These are phyloP conservation scores for Macadamia tetraphylla DNA, from an alignment of 164 flowering plant species.

Conservation along the genomic window DNA sequence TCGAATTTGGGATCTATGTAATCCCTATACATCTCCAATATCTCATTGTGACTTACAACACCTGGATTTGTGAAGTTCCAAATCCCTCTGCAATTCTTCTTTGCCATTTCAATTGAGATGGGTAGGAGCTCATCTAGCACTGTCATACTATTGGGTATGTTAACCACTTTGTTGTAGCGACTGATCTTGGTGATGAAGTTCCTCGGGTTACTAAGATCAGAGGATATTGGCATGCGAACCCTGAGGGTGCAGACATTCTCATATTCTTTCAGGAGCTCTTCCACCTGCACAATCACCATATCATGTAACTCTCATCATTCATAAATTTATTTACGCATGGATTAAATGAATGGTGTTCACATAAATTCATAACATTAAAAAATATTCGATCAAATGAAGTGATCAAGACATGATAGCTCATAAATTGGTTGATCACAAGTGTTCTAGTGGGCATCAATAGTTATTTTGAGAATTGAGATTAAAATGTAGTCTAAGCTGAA, in stretches of 20 bases:
- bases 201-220: constrained; percentile 23
- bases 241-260: constrained; percentile 30
- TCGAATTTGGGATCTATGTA: constrained; percentile 24
- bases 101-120: constrained; percentile 28
- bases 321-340: not conserved
- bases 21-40: constrained; percentile 20
- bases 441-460: no score
- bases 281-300: constrained; percentile 14
- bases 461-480: no score
- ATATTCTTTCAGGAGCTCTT: constrained; percentile 22
- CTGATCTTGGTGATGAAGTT: constrained; percentile 27
- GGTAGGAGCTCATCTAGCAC: constrained; percentile 29
- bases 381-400: no score
- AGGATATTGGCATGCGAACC: constrained; percentile 29
- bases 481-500: no score
- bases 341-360: no score
- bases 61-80: constrained; percentile 30
- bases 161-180: constrained; percentile 21
- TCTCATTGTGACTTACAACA: constrained; percentile 25
- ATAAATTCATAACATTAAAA: no score
- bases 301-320: no score
- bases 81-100: constrained; percentile 20
- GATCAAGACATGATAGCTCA: no score
- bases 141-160: constrained; percentile 26
- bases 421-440: no score